These are phyloP conservation scores for Verbascum thapsus DNA, from an alignment of 257 asterid species.

Conservation along the genomic window DNA sequence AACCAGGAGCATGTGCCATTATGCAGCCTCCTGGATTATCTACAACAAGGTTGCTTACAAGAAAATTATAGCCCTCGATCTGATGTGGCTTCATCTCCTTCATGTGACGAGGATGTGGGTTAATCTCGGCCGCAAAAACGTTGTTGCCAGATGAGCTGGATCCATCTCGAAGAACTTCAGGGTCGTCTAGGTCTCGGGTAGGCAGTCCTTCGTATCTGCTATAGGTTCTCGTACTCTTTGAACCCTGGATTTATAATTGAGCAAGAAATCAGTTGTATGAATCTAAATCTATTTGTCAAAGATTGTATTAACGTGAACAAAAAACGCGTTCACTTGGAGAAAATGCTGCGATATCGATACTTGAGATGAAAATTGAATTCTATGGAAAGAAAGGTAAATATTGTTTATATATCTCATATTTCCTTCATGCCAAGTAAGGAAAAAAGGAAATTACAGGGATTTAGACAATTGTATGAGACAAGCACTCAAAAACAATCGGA, in stretches of 20 bases:
- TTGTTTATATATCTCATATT: neutral
- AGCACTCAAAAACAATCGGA: slow-evolving; percentile 8
- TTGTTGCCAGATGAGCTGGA: slow-evolving; percentile 47
- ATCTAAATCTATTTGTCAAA: slow-evolving; percentile 24
- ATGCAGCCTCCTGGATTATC: slow-evolving; percentile 98
- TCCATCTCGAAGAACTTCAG: slow-evolving; percentile 50
- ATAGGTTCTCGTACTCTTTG: slow-evolving; percentile 71
- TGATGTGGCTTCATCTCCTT: slow-evolving; percentile 98
- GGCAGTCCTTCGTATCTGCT: slow-evolving; percentile 69
- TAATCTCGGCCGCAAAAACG: slow-evolving; percentile 57
- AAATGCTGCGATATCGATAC: neutral
- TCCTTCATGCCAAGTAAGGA: slow-evolving; percentile 1
- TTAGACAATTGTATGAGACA: neutral
- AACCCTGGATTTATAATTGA: slow-evolving; percentile 44
- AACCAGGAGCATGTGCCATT: slow-evolving; percentile 98
- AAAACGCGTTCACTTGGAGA: slow-evolving; percentile 7
- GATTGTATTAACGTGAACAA: slow-evolving; percentile 7
- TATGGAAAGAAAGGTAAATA: neutral
- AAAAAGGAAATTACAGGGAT: slow-evolving; percentile 13
- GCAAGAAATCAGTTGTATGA: slow-evolving; percentile 24
- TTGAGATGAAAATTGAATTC: slow-evolving; percentile 1
- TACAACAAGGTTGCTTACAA: slow-evolving; percentile 73
- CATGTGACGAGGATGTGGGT: slow-evolving; percentile 91
- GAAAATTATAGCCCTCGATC: slow-evolving; percentile 91
- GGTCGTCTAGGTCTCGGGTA: slow-evolving; percentile 49